Conservation (phyloP, 2,329 filamentous ascomycete species). For the Cordyceps cicadae region DNA sequence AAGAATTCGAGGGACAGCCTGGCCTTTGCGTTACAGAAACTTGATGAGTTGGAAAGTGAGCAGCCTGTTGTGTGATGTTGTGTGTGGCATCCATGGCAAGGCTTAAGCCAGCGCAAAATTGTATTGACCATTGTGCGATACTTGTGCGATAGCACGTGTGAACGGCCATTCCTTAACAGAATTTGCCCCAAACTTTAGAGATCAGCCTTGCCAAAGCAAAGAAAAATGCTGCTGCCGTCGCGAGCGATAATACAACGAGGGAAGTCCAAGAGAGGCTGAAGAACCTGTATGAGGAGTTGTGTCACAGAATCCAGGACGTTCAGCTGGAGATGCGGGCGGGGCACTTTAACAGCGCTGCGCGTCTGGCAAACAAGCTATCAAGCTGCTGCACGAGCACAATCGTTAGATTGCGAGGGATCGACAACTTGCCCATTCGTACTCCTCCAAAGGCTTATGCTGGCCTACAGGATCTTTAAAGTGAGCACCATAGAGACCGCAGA, state of each 20-base stretch:
- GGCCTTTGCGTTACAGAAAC: background rate
- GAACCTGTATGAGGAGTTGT: background rate
- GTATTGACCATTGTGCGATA: background rate
- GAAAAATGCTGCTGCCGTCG: background rate
- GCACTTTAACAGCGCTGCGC: background rate
- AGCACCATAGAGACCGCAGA: too few species aligned
- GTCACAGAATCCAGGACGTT: background rate
- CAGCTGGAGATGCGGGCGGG: background rate
- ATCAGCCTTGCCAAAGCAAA: background rate
- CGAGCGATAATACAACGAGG: background rate
- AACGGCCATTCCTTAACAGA: background rate
- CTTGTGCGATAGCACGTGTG: too few species aligned
- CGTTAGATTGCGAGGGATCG: background rate
- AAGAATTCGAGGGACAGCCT: background rate
- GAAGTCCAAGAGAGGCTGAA: background rate
- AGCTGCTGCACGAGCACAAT: background rate
- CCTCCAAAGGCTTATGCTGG: background rate
- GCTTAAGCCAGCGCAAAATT: background rate
- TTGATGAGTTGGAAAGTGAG: background rate
- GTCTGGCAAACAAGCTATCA: background rate
- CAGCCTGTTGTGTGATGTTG: background rate
- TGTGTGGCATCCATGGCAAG: background rate
- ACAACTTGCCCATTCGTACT: background rate
- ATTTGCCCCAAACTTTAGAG: background rate
- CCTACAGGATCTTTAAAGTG: too few species aligned